Conservation (phyloP, 2,329 filamentous ascomycete species). For the Trichothecium sympodiale region DNA sequence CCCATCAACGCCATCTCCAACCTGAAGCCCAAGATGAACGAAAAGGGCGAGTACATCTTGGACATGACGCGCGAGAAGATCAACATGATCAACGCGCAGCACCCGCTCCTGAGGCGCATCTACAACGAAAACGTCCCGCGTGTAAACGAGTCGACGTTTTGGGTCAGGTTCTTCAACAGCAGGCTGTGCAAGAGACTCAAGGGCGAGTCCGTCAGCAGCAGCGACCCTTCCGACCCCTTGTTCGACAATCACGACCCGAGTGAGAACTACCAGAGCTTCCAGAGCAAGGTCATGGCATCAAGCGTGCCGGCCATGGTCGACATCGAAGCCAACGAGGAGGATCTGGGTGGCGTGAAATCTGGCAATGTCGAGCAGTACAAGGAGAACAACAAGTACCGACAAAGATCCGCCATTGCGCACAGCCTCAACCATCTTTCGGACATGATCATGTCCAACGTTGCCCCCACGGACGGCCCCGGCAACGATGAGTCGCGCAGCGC, state of each 20-base stretch:
- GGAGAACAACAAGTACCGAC: conserved; percentile 48
- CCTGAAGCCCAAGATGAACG: conserved; percentile 54
- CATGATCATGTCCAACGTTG: conserved; percentile 83
- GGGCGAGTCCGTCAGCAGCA: conserved; percentile 74
- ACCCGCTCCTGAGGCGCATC: conserved; percentile 78
- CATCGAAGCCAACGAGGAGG: conserved; percentile 87
- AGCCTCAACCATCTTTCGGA: conserved; percentile 85
- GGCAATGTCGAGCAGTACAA: conserved; percentile 91
- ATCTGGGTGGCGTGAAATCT: conserved; percentile 69
- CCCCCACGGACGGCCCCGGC: conserved; percentile 63
- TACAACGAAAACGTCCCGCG: conserved; percentile 91
- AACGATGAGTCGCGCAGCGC: conserved; percentile 43
- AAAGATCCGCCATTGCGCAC: conserved; percentile 58
- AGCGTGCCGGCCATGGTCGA: conserved; percentile 85
- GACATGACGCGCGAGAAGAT: conserved; percentile 81
- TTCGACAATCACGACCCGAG: conserved; percentile 78
- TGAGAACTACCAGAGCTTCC: conserved; percentile 47
- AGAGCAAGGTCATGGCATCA: conserved; percentile 44
- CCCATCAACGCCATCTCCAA: conserved; percentile 90
- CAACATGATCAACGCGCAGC: conserved; percentile 82
- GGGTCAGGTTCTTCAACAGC: conserved; percentile 89
- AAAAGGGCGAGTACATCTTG: conserved; percentile 49
- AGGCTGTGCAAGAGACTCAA: conserved; percentile 82
- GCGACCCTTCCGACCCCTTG: conserved; percentile 64
- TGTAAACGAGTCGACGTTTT: conserved; percentile 71